phyloP scores from a whole-genome alignment of 192 early-diverging fungal species.

The Coemansia sp. region DNA sequence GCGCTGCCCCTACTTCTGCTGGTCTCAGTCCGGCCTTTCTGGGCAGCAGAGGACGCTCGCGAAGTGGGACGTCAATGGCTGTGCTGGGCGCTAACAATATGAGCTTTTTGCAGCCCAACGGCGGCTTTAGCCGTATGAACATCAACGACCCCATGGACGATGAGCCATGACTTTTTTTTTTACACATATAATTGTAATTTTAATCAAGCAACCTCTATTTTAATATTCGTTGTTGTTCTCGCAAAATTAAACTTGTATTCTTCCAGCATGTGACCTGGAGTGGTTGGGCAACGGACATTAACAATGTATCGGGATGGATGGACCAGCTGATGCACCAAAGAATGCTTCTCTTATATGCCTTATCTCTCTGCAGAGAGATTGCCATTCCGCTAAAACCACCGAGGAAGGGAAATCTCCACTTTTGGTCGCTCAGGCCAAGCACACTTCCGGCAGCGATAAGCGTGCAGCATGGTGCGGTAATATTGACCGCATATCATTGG shows the following conservation, averaged over 20 bases:
- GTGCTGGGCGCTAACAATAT: constrained; percentile 9
- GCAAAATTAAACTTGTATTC: too few species aligned
- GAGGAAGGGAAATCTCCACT: not conserved
- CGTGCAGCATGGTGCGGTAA: too few species aligned
- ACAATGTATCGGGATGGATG: too few species aligned
- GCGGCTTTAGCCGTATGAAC: constrained; percentile 56
- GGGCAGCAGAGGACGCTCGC: constrained; percentile 31
- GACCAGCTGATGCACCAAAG: too few species aligned
- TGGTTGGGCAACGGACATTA: too few species aligned
- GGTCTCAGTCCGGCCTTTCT: constrained; percentile 3
- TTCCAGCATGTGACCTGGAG: too few species aligned
- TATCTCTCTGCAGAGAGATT: too few species aligned
- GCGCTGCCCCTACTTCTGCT: not conserved
- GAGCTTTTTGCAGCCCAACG: constrained; percentile 42
- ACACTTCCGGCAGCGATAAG: not conserved
- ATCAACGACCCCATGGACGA: constrained; percentile 39
- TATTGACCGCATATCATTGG: not conserved
- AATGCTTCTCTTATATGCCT: not conserved
- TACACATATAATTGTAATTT: not conserved
- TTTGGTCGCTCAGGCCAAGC: too few species aligned
- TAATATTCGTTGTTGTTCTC: too few species aligned
- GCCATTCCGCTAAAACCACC: too few species aligned
- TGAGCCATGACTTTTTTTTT: not conserved
- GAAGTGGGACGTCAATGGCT: constrained; percentile 33
- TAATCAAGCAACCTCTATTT: not conserved